Evolutionary conservation across 352 stramenopile genomes (phyloP), one percentile per base, ranked within the genome.

Genomic region (Thalassiosira sp.): DNA sequence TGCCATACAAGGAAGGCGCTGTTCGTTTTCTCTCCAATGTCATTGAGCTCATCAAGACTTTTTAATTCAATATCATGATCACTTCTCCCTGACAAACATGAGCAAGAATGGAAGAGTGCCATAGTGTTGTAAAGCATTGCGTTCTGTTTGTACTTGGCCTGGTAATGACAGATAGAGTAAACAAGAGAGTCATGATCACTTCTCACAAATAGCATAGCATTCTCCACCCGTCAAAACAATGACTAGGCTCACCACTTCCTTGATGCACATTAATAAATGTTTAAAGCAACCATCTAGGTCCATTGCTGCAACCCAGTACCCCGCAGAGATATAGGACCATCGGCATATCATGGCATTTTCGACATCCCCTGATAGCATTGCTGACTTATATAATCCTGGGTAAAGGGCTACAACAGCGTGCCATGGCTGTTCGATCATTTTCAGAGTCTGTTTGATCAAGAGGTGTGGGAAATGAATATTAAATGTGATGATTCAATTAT

Each of bases 341-440:
- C 18, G 20, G 31, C 25, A 64, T 42, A 42, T 37, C 24, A 65
- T 57, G 1, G 52, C 52, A 46, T 24, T 61, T 6, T 68, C 66
- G 6, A 67, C 25, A 45, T 75, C 66, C 13, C 66, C 66, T 11
- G 24, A 15, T 16, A 75, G 5, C 57, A 66, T 46, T 42, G 66
- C 52, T 33, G 54, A 59, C 40, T 75, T 57, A 40, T 61, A 75
- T n/a, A 18, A 22, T 1, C 31, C 40, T 18, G 52, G 62, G 8
- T 42, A 43, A n/a, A 22, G 28, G 20, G 25, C 28, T 35, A 51
- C 0, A 15, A 53, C n/a, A 10, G 46, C 18, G 1, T 62, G 40
- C 13, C 18, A 28, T 37, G 66, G 54, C 45, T 60, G 52, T 49
- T 52, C 40, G 1, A 57, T 16, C 15, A 18, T 8, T 25, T 46